Conservation (phyloP, 345 rosid genomes). For the Eucalyptus guilfoylei region DNA sequence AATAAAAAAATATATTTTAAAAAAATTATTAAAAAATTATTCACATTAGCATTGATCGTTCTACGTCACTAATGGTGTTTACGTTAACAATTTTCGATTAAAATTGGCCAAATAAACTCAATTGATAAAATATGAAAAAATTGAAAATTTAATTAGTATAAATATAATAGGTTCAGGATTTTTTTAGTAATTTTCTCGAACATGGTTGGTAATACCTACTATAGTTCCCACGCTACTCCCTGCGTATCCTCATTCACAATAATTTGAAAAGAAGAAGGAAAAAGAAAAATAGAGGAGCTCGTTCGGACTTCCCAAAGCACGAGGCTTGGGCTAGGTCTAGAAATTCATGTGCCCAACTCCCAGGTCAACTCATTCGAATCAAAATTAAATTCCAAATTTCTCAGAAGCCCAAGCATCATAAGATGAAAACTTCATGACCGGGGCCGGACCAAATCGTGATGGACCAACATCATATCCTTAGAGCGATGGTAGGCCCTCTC, state of each 20-base stretch:
- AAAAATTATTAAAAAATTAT: no score
- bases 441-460: not conserved
- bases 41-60: rapidly evolving
- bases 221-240: not conserved
- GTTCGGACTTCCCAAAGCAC: not conserved
- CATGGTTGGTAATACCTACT: rapidly evolving
- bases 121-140: rapidly evolving
- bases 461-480: not conserved
- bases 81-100: rapidly evolving
- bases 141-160: rapidly evolving
- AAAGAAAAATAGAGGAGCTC: not conserved
- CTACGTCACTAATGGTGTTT: rapidly evolving
- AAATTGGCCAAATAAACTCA: rapidly evolving
- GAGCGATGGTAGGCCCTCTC: not conserved
- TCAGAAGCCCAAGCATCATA: not conserved
- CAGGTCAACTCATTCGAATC: not conserved
- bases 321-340: not conserved
- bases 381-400: not conserved
- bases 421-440: not conserved
- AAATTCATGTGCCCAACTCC: not conserved
- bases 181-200: no score
- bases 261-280: not conserved
- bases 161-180: rapidly evolving
- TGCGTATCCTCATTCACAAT: not conserved
- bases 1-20: no score